Evolutionary conservation across 176 grass and related monocot species (phyloP).

Genomic region (Metroxylon sagu): DNA sequence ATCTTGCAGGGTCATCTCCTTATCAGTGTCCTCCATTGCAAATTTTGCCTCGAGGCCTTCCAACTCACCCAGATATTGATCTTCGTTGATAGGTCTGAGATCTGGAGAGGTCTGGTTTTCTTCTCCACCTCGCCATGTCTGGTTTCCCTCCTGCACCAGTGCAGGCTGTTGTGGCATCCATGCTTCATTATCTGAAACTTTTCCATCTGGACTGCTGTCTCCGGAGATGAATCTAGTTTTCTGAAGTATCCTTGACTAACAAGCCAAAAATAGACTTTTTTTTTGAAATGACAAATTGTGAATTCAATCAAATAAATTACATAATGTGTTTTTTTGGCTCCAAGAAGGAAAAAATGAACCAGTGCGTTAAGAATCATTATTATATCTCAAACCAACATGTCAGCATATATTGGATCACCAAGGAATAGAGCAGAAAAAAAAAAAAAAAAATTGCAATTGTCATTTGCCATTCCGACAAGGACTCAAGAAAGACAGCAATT

Average conservation of each 20-base stretch:
- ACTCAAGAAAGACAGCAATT: no score
- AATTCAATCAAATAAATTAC: no score
- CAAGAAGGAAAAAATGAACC: no score
- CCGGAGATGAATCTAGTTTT: constrained; percentile 21
- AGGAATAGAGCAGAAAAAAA: no score
- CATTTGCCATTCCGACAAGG: no score
- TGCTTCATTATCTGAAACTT: constrained; percentile 23
- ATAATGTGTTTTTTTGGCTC: no score
- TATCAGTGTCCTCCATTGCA: constrained; percentile 52
- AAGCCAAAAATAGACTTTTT: background rate
- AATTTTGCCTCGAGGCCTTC: constrained; percentile 47
- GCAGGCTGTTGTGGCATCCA: constrained; percentile 27
- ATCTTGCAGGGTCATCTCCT: constrained; percentile 64
- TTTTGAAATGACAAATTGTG: no score
- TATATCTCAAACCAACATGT: no score
- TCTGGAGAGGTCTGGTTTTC: constrained; percentile 26
- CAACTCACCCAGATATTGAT: constrained; percentile 72
- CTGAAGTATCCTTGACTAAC: constrained; percentile 66
- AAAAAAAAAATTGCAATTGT: no score
- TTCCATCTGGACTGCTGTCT: constrained; percentile 18
- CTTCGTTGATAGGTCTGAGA: constrained; percentile 34
- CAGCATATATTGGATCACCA: no score
- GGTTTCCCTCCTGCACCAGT: constrained; percentile 5
- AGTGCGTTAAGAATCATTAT: no score
- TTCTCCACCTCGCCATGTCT: constrained; percentile 22